Conservation (phyloP, 2,329 filamentous ascomycete genomes). For the Neonectria ditissima region DNA sequence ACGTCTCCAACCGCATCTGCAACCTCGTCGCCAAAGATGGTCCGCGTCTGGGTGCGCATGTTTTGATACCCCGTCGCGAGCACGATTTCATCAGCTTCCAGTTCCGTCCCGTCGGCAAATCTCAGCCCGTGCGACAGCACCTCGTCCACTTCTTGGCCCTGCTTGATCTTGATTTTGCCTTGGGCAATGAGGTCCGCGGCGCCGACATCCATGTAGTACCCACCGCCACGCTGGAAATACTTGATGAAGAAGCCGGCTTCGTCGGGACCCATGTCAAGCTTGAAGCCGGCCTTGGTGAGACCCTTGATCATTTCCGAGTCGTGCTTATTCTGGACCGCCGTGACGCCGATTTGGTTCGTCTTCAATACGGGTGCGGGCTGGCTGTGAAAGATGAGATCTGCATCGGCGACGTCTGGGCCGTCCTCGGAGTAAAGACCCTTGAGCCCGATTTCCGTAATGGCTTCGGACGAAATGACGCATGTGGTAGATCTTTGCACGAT, state of each 20-base stretch:
- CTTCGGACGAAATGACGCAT: constrained; percentile 69
- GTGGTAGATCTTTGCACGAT: constrained; percentile 77
- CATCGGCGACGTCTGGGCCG: constrained; percentile 21
- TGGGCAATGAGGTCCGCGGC: constrained; percentile 71
- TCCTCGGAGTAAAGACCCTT: constrained; percentile 20
- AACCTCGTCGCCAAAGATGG: constrained; percentile 71
- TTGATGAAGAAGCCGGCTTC: constrained; percentile 69
- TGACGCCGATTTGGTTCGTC: constrained; percentile 50
- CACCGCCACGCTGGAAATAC: constrained; percentile 74
- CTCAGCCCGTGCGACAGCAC: constrained; percentile 60
- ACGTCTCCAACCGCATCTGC: constrained; percentile 69
- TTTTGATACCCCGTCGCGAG: constrained; percentile 75
- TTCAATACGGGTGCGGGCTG: constrained; percentile 17
- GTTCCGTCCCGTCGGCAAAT: constrained; percentile 65
- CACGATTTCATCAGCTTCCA: constrained; percentile 73
- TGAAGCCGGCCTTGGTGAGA: constrained; percentile 69
- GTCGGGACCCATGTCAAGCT: constrained; percentile 68
- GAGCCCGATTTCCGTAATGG: constrained; percentile 59
- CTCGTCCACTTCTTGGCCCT: constrained; percentile 65
- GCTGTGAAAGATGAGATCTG: constrained; percentile 22
- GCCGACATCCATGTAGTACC: constrained; percentile 78
- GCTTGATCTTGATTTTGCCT: constrained; percentile 72
- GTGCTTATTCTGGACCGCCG: constrained; percentile 45
- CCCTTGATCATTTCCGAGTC: constrained; percentile 56
- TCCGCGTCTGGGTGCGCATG: constrained; percentile 72